Evolutionary conservation across 1,284 basidiomycete species (phyloP).

Genomic region (Ganoderma lingzhi): DNA sequence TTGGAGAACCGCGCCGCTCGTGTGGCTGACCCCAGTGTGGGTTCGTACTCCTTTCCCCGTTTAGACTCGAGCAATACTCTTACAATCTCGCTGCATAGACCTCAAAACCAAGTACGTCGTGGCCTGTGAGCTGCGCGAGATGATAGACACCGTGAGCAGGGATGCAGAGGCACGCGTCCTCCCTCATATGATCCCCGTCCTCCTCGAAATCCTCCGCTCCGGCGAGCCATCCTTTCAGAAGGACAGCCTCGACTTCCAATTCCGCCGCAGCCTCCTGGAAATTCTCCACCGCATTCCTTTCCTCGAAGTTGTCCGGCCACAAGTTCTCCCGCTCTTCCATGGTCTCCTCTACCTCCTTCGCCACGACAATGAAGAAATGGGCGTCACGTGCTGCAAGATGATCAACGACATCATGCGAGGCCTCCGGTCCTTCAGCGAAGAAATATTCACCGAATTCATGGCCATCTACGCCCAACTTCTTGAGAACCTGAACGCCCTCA

Average conservation of each 20-base stretch:
- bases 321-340: slow-evolving; percentile 76
- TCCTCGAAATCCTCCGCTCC: slow-evolving; percentile 81
- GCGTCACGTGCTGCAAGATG: slow-evolving; percentile 90
- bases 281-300: slow-evolving; percentile 90
- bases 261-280: slow-evolving; percentile 87
- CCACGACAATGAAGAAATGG: slow-evolving; percentile 97
- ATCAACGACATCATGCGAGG: slow-evolving; percentile 85
- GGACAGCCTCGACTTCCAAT: slow-evolving; percentile 85
- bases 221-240: slow-evolving; percentile 83
- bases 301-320: slow-evolving; percentile 80
- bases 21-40: slow-evolving; percentile 77
- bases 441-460: slow-evolving; percentile 85
- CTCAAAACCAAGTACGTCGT: slow-evolving; percentile 73
- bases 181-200: slow-evolving; percentile 79
- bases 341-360: slow-evolving; percentile 86
- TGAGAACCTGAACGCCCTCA: slow-evolving; percentile 78
- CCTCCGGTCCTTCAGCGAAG: slow-evolving; percentile 79
- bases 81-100: slow-evolving; percentile 50
- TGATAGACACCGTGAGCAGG: slow-evolving; percentile 86
- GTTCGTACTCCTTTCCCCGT: slow-evolving; percentile 44
- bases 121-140: slow-evolving; percentile 87
- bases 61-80: not conserved
- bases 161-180: slow-evolving; percentile 80
- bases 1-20: slow-evolving; percentile 73
- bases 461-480: slow-evolving; percentile 82